Percentiles rank a stretch among this genome's conserved stretches.
Evolutionary conservation across 768 basidiomycete species (phyloP).

Genomic region (Mrakia gelida): DNA sequence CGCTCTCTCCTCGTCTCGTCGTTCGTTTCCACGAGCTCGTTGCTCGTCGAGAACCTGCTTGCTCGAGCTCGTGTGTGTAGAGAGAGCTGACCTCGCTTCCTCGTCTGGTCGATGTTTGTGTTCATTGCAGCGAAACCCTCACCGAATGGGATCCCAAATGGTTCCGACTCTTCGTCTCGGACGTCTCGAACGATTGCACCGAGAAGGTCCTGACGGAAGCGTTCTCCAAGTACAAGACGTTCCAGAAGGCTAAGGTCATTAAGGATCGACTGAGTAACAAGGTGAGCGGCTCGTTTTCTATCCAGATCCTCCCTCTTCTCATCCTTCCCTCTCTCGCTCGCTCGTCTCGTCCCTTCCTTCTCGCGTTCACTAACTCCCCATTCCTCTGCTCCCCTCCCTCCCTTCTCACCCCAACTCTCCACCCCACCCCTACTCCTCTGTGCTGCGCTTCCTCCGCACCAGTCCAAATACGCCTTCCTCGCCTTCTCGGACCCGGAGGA

Average conservation of each 20-base stretch:
- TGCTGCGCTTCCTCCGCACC: background rate
- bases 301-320: no score
- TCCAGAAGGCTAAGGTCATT: conserved; percentile 91
- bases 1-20: background rate
- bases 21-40: background rate
- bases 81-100: no score
- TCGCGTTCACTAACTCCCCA: background rate
- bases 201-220: conserved; percentile 90
- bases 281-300: conserved; percentile 50
- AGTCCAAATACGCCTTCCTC: conserved; percentile 97
- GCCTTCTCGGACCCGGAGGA: conserved; percentile 98
- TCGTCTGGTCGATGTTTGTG: no score
- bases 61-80: background rate
- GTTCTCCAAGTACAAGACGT: conserved; percentile 88
- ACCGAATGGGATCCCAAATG: conserved; percentile 97
- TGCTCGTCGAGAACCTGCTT: background rate
- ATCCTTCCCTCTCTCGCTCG: background rate
- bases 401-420: conserved; percentile 1
- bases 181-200: conserved; percentile 95
- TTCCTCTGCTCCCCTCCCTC: conserved; percentile 2
- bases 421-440: background rate
- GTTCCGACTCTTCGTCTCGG: conserved; percentile 97
- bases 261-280: conserved; percentile 90
- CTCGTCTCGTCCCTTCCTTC: background rate
- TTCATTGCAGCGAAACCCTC: conserved; percentile 59